phyloP scores from a whole-genome alignment of 2,329 filamentous ascomycete genomes.

The Mycocentrospora acerina region DNA sequence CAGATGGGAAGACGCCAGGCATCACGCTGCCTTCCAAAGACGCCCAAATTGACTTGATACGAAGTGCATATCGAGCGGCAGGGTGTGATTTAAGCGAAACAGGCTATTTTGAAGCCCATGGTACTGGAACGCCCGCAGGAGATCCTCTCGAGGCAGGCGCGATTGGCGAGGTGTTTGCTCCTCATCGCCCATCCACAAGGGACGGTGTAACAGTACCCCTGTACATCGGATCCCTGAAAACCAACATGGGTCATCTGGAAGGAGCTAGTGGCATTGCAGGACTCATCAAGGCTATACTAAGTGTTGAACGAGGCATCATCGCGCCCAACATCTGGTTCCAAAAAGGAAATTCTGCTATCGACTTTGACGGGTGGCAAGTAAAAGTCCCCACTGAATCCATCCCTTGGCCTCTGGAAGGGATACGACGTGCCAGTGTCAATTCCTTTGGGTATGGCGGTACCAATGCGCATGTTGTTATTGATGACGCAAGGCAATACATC shows the following conservation, averaged over 20 bases:
- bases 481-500: conserved; percentile 14
- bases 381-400: conserved; percentile 12
- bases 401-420: conserved; percentile 12
- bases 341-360: conserved; percentile 14
- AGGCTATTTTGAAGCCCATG: conserved; percentile 27
- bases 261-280: conserved; percentile 42
- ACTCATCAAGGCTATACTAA: conserved; percentile 43
- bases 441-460: conserved; percentile 27
- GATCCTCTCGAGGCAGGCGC: conserved; percentile 18
- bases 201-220: conserved; percentile 8
- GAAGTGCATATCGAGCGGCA: conserved; percentile 39
- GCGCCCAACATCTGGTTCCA: conserved; percentile 27
- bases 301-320: conserved; percentile 40
- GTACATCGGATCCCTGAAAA: conserved; percentile 28
- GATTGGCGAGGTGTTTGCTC: conserved; percentile 8
- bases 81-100: conserved; percentile 31
- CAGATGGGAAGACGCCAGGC: conserved; percentile 17
- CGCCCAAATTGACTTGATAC: conserved; percentile 40
- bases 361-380: conserved; percentile 11
- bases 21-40: conserved; percentile 43
- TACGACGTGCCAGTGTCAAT: conserved; percentile 19
- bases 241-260: conserved; percentile 48
- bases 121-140: conserved; percentile 32
- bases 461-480: conserved; percentile 17
- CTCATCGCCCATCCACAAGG: conserved; percentile 5